These are phyloP conservation scores for Cenchrus fungigraminus DNA, from an alignment of 176 grass and related monocot species.

Conservation along the genomic window DNA sequence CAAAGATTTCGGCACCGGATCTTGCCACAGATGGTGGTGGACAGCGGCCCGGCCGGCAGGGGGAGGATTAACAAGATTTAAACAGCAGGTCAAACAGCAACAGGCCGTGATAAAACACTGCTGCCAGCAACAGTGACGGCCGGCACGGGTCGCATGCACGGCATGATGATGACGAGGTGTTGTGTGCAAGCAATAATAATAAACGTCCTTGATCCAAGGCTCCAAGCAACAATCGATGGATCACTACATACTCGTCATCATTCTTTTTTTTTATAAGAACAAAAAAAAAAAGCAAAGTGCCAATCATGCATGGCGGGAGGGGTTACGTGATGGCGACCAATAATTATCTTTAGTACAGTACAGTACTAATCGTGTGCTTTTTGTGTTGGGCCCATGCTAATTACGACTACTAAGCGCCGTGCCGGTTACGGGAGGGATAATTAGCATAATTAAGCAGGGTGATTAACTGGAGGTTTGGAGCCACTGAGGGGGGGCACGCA, in stretches of 20 bases:
- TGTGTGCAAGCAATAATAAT: conserved; percentile 43
- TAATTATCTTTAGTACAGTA: neutral
- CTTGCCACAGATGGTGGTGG: neutral
- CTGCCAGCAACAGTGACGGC: conserved; percentile 15
- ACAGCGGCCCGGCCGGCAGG: neutral
- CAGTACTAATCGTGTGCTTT: neutral
- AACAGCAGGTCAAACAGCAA: neutral
- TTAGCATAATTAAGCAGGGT: neutral
- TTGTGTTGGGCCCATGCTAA: neutral
- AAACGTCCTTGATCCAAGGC: neutral
- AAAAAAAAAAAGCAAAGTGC: neutral
- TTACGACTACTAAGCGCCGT: neutral
- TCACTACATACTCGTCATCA: neutral
- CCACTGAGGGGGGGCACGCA: neutral
- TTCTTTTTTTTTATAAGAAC: neutral
- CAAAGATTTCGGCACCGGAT: conserved; percentile 28
- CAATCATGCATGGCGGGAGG: neutral
- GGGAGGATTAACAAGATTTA: neutral
- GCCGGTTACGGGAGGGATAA: neutral
- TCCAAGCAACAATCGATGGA: conserved; percentile 32
- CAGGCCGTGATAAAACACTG: neutral
- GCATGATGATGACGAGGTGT: conserved; percentile 29
- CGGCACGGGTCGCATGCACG: conserved; percentile 23
- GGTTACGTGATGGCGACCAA: neutral
- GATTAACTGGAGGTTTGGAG: conserved; percentile 22